Base-by-base conservation (phyloP, 2,329 filamentous ascomycete species). In the Hypomyces perniciosus region DNA sequence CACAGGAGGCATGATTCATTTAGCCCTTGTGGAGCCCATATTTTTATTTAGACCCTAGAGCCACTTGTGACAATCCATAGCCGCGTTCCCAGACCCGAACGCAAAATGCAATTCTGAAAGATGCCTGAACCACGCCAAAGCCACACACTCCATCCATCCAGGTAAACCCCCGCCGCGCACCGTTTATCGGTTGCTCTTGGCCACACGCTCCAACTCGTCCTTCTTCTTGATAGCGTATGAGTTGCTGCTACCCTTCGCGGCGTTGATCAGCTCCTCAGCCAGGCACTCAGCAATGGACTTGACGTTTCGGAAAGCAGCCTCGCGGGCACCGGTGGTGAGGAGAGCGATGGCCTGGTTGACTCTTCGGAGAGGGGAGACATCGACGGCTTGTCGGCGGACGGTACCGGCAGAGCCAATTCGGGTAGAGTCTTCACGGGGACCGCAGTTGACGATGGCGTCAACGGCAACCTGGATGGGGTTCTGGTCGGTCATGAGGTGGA, bases 221-320 rank as follows among this genome's bases (percentile, higher is more conserved):
- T 99, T 99, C 90, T 99, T 99, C 90, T 99, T 99, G 86, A 99
- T 99, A 71, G 95, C 93, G 77, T 97, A 99, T 65, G 91, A 96
- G 90, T 99, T 99, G 81, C 88, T 95, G 86, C 88, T 95, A 72
- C 93, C 93, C 90, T 99, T 99, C 77, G 95, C 95, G 74, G 95
- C 95, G 84, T 99, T 99, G 87, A 99, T 97, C 75, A 99, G 85
- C 86, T 99, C 93, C 81, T 99, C 95, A 73, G 93, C 93, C 69
- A 99, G 81, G 83, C 93, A 97, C 85, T 99, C 93, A 69, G 95
- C 91, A 74, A 99, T 95, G 72, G 87, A 91, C 91, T 99, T 99
- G 84, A 99, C 87, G 85, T 99, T 99, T 78, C 93, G 88, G 92
- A 99, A 99, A 68, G 92, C 84, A 66, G 93, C 91, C 84, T 99